Evolutionary conservation across 2,329 filamentous ascomycete species (phyloP).

Genomic region (Cordyceps cateniannulata): DNA sequence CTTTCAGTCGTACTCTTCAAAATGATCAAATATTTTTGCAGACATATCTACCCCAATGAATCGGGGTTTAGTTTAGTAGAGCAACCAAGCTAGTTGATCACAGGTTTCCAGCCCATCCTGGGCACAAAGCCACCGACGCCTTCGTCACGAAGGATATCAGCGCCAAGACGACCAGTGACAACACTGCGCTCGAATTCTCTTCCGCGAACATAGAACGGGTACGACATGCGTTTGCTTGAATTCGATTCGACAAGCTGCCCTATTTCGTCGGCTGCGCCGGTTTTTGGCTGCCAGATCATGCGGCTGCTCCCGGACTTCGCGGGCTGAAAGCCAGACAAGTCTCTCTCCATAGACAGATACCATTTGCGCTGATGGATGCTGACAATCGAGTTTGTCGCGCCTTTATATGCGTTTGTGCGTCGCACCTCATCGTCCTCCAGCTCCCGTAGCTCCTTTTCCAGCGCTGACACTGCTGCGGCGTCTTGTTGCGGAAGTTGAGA

Average conservation of each 20-base stretch:
- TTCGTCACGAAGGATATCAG: constrained; percentile 56
- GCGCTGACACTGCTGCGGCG: constrained; percentile 23
- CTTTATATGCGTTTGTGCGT: constrained; percentile 57
- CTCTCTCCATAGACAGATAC: constrained; percentile 58
- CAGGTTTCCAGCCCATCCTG: constrained; percentile 53
- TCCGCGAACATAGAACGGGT: constrained; percentile 56
- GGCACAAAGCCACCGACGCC: constrained; percentile 49
- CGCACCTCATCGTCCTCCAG: constrained; percentile 49
- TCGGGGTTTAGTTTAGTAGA: too few species aligned
- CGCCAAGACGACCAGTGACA: constrained; percentile 54
- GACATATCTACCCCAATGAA: too few species aligned
- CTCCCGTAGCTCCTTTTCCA: constrained; percentile 37
- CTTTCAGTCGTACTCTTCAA: too few species aligned
- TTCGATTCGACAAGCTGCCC: background rate
- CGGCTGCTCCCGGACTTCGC: constrained; percentile 23
- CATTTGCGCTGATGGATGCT: constrained; percentile 62
- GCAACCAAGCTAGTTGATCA: constrained; percentile 27
- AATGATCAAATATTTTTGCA: too few species aligned
- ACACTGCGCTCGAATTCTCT: constrained; percentile 58
- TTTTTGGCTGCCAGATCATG: constrained; percentile 13
- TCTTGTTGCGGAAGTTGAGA: background rate
- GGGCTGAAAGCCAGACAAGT: constrained; percentile 47
- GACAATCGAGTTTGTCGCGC: constrained; percentile 58
- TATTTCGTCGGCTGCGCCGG: background rate
- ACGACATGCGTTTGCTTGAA: constrained; percentile 29